Evolutionary conservation across 83 land plant species (phyloP).

Genomic region (Picea abies): DNA sequence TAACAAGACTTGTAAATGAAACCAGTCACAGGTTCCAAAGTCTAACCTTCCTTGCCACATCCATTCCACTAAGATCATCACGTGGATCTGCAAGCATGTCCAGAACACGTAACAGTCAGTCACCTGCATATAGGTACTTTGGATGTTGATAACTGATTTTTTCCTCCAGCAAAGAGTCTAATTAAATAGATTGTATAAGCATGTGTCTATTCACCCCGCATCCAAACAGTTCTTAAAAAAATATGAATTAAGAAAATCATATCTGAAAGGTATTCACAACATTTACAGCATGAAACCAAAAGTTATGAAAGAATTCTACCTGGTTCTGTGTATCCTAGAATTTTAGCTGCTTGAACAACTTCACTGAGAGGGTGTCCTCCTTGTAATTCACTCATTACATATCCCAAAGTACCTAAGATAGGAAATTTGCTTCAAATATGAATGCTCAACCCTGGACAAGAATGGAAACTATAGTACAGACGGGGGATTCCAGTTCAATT

Average conservation of each 20-base stretch:
- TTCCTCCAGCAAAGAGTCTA: not conserved
- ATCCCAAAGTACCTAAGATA: slow-evolving; percentile 75
- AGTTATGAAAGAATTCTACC: slow-evolving; percentile 34
- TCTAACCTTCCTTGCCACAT: slow-evolving; percentile 90
- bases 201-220: not conserved
- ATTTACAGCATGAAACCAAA: not conserved
- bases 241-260: not conserved
- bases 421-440: not conserved
- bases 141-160: not conserved
- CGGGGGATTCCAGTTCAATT: no score
- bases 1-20: not conserved
- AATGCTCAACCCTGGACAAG: not conserved
- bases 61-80: slow-evolving; percentile 92
- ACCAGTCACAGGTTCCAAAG: not conserved
- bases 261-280: not conserved
- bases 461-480: no score
- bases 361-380: slow-evolving; percentile 75
- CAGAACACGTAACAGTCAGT: slow-evolving; percentile 6
- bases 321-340: slow-evolving; percentile 91
- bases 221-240: not conserved
- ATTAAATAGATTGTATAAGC: not conserved
- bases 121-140: not conserved
- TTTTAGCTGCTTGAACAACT: slow-evolving; percentile 74
- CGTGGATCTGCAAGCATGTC: slow-evolving; percentile 70
- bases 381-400: slow-evolving; percentile 82